Conservation (phyloP, 192 early-diverging fungal genomes). For the Coemansia sp. region DNA sequence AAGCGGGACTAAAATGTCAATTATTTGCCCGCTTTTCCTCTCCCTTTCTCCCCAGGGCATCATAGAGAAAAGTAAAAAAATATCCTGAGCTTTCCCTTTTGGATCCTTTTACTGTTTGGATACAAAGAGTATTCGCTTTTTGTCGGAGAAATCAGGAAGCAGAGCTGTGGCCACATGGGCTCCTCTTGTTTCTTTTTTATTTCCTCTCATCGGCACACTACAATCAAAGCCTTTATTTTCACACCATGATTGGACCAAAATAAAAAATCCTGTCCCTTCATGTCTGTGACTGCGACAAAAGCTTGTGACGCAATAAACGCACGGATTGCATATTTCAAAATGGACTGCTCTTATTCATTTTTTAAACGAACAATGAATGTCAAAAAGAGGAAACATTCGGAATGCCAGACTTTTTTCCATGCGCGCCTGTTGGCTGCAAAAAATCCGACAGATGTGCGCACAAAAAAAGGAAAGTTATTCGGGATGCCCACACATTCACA, state of each 20-base stretch:
- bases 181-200: not conserved
- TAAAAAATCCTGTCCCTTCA: not conserved
- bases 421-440: not conserved
- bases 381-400: not conserved
- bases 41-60: too few relatives aligned
- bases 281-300: slow-evolving; percentile 1
- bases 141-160: too few relatives aligned
- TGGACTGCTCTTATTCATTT: not conserved
- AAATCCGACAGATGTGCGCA: not conserved
- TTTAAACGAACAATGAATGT: not conserved
- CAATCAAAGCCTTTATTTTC: not conserved
- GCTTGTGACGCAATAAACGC: not conserved
- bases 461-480: not conserved
- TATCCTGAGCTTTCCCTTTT: too few relatives aligned
- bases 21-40: not conserved
- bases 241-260: not conserved
- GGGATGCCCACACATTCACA: too few relatives aligned
- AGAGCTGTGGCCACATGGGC: not conserved
- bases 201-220: too few relatives aligned
- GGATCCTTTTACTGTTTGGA: too few relatives aligned
- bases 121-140: too few relatives aligned
- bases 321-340: not conserved
- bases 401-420: too few relatives aligned
- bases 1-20: not conserved
- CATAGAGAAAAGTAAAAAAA: too few relatives aligned